Base-by-base conservation (phyloP, 345 rosid genomes). In the Euphorbia pulcherrima region DNA sequence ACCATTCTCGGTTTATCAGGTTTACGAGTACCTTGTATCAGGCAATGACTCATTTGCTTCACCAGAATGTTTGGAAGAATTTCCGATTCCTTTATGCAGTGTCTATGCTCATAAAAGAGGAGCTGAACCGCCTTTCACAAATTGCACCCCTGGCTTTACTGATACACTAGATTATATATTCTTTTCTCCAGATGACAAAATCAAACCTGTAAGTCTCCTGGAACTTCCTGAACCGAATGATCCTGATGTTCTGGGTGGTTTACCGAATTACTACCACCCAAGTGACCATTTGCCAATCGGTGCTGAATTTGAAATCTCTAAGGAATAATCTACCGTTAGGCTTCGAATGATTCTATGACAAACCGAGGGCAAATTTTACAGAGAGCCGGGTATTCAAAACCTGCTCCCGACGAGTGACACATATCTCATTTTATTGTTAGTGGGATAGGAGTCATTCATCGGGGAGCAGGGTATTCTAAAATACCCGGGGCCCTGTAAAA, bases 241-340 rank as follows among this genome's bases (percentile, higher is more conserved):
- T 0, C 79, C 86, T 13, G 84, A 86, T 73, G 88, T 91, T 69
- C 57, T 58, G 0, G 92, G 91, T 50, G 82, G 88, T 62, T 74
- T 94, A 67, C 99, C 99, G 1, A 94, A 94, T 80, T 50, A 78
- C 67, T 72, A 77, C 77, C 95, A 94, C 79, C 97, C 99, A 6
- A 94, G 99, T 50, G 97, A 94, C 75, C 99, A 94, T 83, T 72
- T 94, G 68, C 99, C 97, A 0, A 85, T 94, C 33, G 97, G 97
- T 50, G 91, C 91, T 18, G 92, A 87, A 76, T 91, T 91, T 75
- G 87, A 85, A 80, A 74, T 94, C 46, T 7, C 55, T n/a, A 58
- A 21, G 30, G 66, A 65, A n/a, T 72, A 59, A 40, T 6, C 41
- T n/a, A 2, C 37, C 37, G 37, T 33, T 7, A 33, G 3, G 37